Evolutionary conservation across 768 basidiomycete genomes (phyloP).

Genomic region (Suillus spraguei): DNA sequence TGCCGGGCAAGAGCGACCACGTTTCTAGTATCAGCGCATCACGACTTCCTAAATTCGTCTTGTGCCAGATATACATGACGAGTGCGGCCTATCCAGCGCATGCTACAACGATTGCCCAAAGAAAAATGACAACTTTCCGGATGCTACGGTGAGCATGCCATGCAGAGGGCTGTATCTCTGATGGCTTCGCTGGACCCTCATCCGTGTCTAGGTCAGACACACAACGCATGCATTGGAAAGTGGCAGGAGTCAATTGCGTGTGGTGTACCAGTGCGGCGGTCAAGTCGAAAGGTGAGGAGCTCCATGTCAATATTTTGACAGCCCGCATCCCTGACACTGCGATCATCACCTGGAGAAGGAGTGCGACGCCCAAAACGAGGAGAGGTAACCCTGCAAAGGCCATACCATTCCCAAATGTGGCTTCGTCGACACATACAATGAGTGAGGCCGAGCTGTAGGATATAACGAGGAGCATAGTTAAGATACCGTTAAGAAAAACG

Average conservation of each 20-base stretch:
- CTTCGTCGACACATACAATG: not conserved
- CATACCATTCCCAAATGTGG: not conserved
- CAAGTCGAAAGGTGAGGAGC: constrained; percentile 32
- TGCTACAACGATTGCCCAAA: constrained; percentile 25
- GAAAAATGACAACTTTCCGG: constrained; percentile 22
- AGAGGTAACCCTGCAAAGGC: constrained; percentile 26
- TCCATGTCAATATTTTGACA: constrained; percentile 34
- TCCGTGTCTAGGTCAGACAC: constrained; percentile 15
- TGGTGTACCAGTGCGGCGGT: constrained; percentile 34
- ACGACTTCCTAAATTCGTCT: not conserved
- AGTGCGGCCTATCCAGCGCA: constrained; percentile 28
- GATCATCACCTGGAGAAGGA: constrained; percentile 27
- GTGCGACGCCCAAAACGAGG: constrained; percentile 27
- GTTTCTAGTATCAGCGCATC: not conserved
- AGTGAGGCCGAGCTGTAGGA: not conserved
- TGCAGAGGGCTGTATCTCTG: constrained; percentile 26
- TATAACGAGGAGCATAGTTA: not conserved
- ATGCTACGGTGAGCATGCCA: constrained; percentile 30
- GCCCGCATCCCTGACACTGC: constrained; percentile 23
- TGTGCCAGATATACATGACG: not conserved
- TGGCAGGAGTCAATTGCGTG: constrained; percentile 21
- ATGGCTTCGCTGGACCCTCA: constrained; percentile 20
- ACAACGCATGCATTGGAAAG: constrained; percentile 29
- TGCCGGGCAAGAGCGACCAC: constrained; percentile 33
- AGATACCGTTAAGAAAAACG: not conserved